phyloP scores from a whole-genome alignment of 768 basidiomycete genomes.

The Tulasnella sp. region DNA sequence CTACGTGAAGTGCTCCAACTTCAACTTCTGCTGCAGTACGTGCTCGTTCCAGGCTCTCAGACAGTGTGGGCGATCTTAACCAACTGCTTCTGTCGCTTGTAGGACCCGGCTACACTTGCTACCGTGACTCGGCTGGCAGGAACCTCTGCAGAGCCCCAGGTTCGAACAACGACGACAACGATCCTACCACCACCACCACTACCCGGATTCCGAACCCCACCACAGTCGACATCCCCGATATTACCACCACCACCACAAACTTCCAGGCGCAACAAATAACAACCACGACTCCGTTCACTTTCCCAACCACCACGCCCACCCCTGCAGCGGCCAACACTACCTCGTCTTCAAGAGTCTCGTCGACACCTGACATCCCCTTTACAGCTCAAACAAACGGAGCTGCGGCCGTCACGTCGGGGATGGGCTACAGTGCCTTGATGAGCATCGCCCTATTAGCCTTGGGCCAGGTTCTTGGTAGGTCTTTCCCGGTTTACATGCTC shows the following conservation, averaged over 20 bases:
- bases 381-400: too few species aligned
- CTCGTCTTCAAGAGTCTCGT: too few species aligned
- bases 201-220: not conserved
- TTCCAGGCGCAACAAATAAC: too few species aligned
- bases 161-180: not conserved
- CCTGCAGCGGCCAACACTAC: too few species aligned
- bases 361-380: too few species aligned
- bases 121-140: not conserved
- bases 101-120: not conserved
- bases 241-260: too few species aligned
- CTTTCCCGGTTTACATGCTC: too few species aligned
- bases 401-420: too few species aligned
- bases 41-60: not conserved
- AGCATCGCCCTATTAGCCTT: too few species aligned
- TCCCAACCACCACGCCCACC: not conserved
- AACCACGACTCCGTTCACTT: not conserved
- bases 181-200: not conserved
- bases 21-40: constrained; percentile 15
- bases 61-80: not conserved
- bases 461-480: too few species aligned
- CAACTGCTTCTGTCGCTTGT: not conserved
- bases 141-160: not conserved
- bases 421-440: too few species aligned
- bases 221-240: not conserved
- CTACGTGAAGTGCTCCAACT: constrained; percentile 10